phyloP scores from a whole-genome alignment of 1,139 yeast species.

The Debaryomycetaceae sp. region DNA sequence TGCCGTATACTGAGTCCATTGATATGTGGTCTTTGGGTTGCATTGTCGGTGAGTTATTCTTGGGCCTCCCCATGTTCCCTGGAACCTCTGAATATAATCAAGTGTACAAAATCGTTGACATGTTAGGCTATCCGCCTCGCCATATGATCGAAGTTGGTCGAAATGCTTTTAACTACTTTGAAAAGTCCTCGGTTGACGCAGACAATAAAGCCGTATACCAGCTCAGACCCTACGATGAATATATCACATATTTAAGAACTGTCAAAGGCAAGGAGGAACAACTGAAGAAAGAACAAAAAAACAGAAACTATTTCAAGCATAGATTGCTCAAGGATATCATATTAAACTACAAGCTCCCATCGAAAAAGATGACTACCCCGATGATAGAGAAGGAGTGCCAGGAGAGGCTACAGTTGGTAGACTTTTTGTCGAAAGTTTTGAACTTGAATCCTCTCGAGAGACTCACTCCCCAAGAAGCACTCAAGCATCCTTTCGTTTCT shows the following conservation, averaged over 20 bases:
- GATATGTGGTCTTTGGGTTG: slow-evolving; percentile 99
- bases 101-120: slow-evolving; percentile 73
- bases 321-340: slow-evolving; percentile 71
- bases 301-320: slow-evolving; percentile 81
- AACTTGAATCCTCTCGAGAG: slow-evolving; percentile 89
- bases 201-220: slow-evolving; percentile 28
- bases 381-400: slow-evolving; percentile 68
- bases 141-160: slow-evolving; percentile 98
- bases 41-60: slow-evolving; percentile 86
- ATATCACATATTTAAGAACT: slow-evolving; percentile 32
- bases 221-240: slow-evolving; percentile 34
- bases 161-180: slow-evolving; percentile 69
- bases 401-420: slow-evolving; percentile 69
- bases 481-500: slow-evolving; percentile 82
- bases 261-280: slow-evolving; percentile 44
- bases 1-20: slow-evolving; percentile 86
- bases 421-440: slow-evolving; percentile 73
- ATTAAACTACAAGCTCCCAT: slow-evolving; percentile 68
- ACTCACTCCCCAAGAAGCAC: slow-evolving; percentile 95
- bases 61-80: slow-evolving; percentile 93
- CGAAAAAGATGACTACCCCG: slow-evolving; percentile 63
- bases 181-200: slow-evolving; percentile 29
- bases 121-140: slow-evolving; percentile 83
- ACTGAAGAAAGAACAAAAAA: slow-evolving; percentile 66
- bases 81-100: slow-evolving; percentile 95